Evolutionary conservation across 1,284 basidiomycete species (phyloP).

Genomic region (Filobasidium uniguttulatum): DNA sequence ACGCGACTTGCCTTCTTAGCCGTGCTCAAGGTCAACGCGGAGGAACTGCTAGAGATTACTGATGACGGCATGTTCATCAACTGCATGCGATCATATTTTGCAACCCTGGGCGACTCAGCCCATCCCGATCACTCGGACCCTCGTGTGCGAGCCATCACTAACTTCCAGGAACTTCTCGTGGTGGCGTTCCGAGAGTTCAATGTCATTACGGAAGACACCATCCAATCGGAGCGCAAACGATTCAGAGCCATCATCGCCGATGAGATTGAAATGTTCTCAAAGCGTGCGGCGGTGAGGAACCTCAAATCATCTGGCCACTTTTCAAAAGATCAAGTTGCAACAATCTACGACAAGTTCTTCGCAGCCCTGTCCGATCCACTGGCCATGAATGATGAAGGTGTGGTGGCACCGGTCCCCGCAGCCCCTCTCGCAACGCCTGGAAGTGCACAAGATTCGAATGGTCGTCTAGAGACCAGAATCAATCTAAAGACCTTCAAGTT

Average conservation of each 20-base stretch:
- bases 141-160: constrained; percentile 82
- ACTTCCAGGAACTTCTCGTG: constrained; percentile 92
- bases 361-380: constrained; percentile 60
- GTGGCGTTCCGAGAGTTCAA: constrained; percentile 97
- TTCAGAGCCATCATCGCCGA: constrained; percentile 84
- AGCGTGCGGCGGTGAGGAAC: constrained; percentile 85
- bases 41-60: constrained; percentile 81
- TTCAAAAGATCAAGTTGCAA: constrained; percentile 73
- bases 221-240: constrained; percentile 68
- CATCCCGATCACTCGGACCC: constrained; percentile 82
- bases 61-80: constrained; percentile 97
- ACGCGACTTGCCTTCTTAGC: constrained; percentile 42
- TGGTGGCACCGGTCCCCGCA: background rate
- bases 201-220: constrained; percentile 90
- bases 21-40: constrained; percentile 96
- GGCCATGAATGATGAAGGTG: constrained; percentile 9
- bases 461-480: constrained; percentile 78
- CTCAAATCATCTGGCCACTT: constrained; percentile 70
- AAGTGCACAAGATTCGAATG: constrained; percentile 42
- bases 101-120: constrained; percentile 83
- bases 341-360: constrained; percentile 82
- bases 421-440: constrained; percentile 7
- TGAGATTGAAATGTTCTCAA: constrained; percentile 89
- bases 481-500: constrained; percentile 71
- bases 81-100: constrained; percentile 88